phyloP scores from a whole-genome alignment of 2,329 filamentous ascomycete species.

The Aureobasidium leucospermi region DNA sequence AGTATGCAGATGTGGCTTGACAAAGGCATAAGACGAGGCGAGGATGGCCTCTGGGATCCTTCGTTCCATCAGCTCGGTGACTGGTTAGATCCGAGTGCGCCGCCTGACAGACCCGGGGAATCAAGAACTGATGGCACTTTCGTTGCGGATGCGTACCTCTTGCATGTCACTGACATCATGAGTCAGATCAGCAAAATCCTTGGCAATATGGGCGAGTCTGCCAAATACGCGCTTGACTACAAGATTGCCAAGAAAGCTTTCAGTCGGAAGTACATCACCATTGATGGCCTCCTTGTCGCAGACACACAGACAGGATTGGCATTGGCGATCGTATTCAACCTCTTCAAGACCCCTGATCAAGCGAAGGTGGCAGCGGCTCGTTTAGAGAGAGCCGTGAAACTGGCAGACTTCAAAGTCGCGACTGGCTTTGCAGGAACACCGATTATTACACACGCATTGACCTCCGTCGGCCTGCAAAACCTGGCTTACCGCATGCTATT shows the following conservation, averaged over 20 bases:
- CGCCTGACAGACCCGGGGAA: constrained; percentile 28
- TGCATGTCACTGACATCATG: constrained; percentile 28
- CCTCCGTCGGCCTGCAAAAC: constrained; percentile 16
- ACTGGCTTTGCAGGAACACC: constrained; percentile 56
- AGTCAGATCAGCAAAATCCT: constrained; percentile 25
- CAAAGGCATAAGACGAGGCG: constrained; percentile 26
- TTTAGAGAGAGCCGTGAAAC: constrained; percentile 20
- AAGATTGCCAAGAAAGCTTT: constrained; percentile 23
- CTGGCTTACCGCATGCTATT: constrained; percentile 42
- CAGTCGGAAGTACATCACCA: constrained; percentile 24
- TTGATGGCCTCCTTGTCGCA: constrained; percentile 23
- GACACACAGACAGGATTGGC: constrained; percentile 29
- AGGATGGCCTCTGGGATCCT: constrained; percentile 30
- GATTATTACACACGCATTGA: constrained; percentile 16
- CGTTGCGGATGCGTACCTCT: constrained; percentile 34
- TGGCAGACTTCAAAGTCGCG: constrained; percentile 24
- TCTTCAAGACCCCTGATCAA: constrained; percentile 19
- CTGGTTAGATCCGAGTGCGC: constrained; percentile 36
- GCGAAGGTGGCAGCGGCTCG: constrained; percentile 18
- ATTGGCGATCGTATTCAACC: constrained; percentile 23
- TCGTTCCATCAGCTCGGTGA: constrained; percentile 32
- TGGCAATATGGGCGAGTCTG: constrained; percentile 18
- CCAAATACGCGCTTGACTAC: constrained; percentile 20
- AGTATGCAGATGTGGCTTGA: constrained; percentile 34
- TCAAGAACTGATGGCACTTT: constrained; percentile 28